Percentiles rank a stretch among this genome's conserved stretches.
phyloP scores from a whole-genome alignment of 2,329 filamentous ascomycete genomes.

The Nakataea oryzae region DNA sequence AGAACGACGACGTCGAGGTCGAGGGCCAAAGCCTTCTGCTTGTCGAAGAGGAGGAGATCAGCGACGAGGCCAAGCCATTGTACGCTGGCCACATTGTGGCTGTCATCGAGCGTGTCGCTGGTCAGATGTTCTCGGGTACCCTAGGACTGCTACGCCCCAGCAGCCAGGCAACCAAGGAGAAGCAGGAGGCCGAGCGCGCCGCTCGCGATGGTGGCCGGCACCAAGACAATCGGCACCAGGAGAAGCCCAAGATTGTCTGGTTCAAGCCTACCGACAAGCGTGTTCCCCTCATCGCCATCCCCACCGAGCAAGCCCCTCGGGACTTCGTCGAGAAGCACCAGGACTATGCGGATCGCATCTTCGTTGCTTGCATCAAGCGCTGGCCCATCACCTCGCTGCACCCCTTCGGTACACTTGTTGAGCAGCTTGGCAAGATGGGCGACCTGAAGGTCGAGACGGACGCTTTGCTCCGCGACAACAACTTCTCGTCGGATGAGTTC shows the following conservation, averaged over 20 bases:
- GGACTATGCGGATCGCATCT: conserved; percentile 94
- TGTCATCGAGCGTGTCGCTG: conserved; percentile 91
- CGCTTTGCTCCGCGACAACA: conserved; percentile 93
- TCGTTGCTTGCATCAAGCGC: conserved; percentile 97
- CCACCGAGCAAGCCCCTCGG: conserved; percentile 91
- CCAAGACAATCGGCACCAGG: conserved; percentile 75
- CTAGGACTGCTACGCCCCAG: conserved; percentile 88
- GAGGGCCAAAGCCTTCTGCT: conserved; percentile 94
- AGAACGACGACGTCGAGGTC: conserved; percentile 98
- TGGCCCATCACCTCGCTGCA: conserved; percentile 99
- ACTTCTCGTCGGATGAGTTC: conserved; percentile 95
- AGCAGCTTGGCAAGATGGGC: conserved; percentile 94
- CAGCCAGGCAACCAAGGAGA: conserved; percentile 98
- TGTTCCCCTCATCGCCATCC: conserved; percentile 94
- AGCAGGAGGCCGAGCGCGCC: conserved; percentile 92
- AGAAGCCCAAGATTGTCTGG: conserved; percentile 99
- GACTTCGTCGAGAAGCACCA: conserved; percentile 99
- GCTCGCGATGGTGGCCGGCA: conserved; percentile 74
- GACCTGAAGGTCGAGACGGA: conserved; percentile 97
- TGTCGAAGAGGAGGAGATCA: conserved; percentile 98
- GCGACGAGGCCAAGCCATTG: conserved; percentile 92
- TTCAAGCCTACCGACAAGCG: conserved; percentile 99
- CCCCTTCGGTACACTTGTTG: conserved; percentile 93
- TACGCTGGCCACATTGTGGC: conserved; percentile 97
- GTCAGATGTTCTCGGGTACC: conserved; percentile 98